Conservation (phyloP, 2,329 filamentous ascomycete genomes). For the Fusarium continuum region DNA sequence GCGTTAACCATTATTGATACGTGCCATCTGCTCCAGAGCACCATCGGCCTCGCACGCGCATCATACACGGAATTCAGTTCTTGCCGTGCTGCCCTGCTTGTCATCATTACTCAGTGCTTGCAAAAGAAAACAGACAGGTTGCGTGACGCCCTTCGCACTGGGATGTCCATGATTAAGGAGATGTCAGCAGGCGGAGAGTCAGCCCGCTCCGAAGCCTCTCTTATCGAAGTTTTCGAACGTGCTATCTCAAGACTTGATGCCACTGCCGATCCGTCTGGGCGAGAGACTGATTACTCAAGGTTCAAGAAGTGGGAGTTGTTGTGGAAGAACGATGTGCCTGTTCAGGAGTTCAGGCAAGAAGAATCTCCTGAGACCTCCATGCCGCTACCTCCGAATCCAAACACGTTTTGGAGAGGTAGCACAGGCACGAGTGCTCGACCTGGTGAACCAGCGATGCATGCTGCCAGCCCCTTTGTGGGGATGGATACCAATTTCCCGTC, state of each 20-base stretch:
- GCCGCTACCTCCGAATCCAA: constrained; percentile 36
- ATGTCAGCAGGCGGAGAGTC: constrained; percentile 63
- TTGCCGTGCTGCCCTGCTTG: constrained; percentile 62
- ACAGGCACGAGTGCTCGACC: constrained; percentile 34
- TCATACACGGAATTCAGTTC: constrained; percentile 66
- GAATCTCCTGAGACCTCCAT: constrained; percentile 37
- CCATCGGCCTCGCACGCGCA: constrained; percentile 62
- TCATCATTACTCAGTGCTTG: constrained; percentile 54
- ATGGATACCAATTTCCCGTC: constrained; percentile 51
- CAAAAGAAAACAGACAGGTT: constrained; percentile 52
- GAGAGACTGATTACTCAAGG: constrained; percentile 60
- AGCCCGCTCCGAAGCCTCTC: constrained; percentile 61
- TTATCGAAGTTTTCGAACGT: constrained; percentile 62
- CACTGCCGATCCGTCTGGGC: constrained; percentile 49
- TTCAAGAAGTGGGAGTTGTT: constrained; percentile 63
- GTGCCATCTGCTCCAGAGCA: constrained; percentile 58
- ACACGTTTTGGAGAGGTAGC: constrained; percentile 37
- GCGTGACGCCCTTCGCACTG: constrained; percentile 57
- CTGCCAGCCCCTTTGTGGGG: constrained; percentile 49
- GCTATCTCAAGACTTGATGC: constrained; percentile 57
- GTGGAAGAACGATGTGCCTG: constrained; percentile 52
- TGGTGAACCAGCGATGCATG: constrained; percentile 41
- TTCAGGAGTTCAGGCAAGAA: constrained; percentile 42
- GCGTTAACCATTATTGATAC: constrained; percentile 61
- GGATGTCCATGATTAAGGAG: constrained; percentile 60